A percentile compares a stretch with the other conserved stretches of the same genome.
Conservation (phyloP, 2,329 filamentous ascomycete species). For the Hypoxylon sp. region DNA sequence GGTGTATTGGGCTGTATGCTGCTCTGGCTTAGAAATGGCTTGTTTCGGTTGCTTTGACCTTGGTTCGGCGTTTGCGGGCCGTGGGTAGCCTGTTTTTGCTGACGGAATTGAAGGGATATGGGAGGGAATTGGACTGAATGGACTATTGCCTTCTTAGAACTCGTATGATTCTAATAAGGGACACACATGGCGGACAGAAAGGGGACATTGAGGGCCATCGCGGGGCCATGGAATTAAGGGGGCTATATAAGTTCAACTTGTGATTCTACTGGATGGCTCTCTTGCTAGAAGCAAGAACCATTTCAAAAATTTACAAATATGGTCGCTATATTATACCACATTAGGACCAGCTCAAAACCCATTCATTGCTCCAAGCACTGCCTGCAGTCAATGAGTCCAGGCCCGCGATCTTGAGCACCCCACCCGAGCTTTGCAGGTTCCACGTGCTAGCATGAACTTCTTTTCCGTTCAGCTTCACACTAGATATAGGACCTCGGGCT, state of each 20-base stretch:
- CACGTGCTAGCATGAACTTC: constrained; percentile 60
- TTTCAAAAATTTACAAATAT: not conserved
- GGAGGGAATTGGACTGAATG: not conserved
- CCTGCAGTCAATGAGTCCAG: constrained; percentile 63
- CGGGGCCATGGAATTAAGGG: not conserved
- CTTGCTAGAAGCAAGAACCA: constrained; percentile 1
- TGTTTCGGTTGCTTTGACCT: not conserved
- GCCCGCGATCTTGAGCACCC: constrained; percentile 65
- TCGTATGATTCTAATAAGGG: not conserved
- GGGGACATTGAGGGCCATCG: not conserved
- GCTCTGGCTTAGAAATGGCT: constrained; percentile 25
- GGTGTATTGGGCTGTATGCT: constrained; percentile 36
- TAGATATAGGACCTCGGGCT: constrained; percentile 57
- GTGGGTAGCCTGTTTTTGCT: not conserved
- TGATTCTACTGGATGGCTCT: not conserved
- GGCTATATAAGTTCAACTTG: constrained; percentile 6
- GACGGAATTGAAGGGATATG: not conserved
- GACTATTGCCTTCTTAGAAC: not conserved
- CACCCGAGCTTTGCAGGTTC: constrained; percentile 62
- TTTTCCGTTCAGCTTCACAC: constrained; percentile 68
- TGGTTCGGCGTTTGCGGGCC: not conserved
- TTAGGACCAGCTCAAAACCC: constrained; percentile 69
- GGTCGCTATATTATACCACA: constrained; percentile 12
- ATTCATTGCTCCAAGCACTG: constrained; percentile 72
- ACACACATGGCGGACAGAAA: not conserved